phyloP scores from a whole-genome alignment of 306 rosid species.

The Cucumis cinereus region DNA sequence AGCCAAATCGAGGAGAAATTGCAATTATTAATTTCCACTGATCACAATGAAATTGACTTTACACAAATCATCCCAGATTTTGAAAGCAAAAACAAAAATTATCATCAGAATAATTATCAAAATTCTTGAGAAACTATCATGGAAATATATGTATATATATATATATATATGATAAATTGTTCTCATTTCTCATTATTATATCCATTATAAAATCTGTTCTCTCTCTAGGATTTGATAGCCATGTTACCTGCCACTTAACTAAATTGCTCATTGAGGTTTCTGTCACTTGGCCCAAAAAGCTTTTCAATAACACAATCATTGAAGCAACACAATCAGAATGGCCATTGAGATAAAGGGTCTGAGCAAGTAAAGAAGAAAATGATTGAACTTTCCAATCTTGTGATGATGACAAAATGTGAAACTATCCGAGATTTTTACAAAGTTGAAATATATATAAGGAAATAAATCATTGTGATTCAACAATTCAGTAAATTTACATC shows the following conservation, averaged over 20 bases:
- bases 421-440: not conserved
- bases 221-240: not conserved
- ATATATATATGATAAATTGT: not conserved
- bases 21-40: not conserved
- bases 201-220: not conserved
- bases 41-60: not conserved
- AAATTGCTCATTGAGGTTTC: not conserved
- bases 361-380: not conserved
- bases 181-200: not conserved
- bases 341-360: not conserved
- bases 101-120: too few species aligned
- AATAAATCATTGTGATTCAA: not conserved
- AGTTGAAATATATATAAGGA: not conserved
- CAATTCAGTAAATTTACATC: not conserved
- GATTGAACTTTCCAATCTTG: not conserved
- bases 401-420: not conserved
- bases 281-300: not conserved
- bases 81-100: not conserved
- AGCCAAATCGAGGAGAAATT: not conserved
- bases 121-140: not conserved
- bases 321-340: slow-evolving; percentile 4
- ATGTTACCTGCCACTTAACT: not conserved
- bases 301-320: not conserved
- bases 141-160: not conserved
- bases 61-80: not conserved